Evolutionary conservation across 129 eudicot genomes (phyloP).

Genomic region (Calendula officinalis): DNA sequence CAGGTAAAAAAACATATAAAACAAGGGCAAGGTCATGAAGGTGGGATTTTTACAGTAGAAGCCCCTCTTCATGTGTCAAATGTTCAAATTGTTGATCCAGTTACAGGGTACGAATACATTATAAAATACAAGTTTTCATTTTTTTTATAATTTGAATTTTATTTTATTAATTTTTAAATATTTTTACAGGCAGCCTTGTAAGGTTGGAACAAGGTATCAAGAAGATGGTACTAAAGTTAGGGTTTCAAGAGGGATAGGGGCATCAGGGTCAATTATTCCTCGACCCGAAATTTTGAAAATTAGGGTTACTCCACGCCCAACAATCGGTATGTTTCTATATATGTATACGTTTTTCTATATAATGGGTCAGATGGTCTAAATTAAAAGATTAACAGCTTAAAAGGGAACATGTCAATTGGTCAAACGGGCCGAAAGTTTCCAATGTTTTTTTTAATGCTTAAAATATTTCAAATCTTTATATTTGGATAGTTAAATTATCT

Average conservation of each 20-base stretch:
- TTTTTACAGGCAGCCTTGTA: slow-evolving; percentile 59
- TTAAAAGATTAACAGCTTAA: too few relatives aligned
- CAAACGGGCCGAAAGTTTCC: neutral
- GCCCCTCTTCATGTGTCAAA: slow-evolving; percentile 96
- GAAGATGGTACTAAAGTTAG: slow-evolving; percentile 91
- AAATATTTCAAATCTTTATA: too few relatives aligned
- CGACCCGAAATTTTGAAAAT: slow-evolving; percentile 87
- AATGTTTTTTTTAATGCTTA: neutral
- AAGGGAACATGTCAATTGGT: too few relatives aligned
- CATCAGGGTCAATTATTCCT: slow-evolving; percentile 80
- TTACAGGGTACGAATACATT: slow-evolving; percentile 51
- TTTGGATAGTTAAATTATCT: too few relatives aligned
- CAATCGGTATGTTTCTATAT: slow-evolving; percentile 44
- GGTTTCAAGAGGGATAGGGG: slow-evolving; percentile 80
- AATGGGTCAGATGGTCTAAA: too few relatives aligned
- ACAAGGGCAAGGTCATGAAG: slow-evolving; percentile 99
- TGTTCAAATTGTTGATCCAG: slow-evolving; percentile 87
- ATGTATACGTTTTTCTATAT: too few relatives aligned
- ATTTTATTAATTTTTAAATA: slow-evolving; percentile 9
- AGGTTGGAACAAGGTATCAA: slow-evolving; percentile 64
- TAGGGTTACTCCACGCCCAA: slow-evolving; percentile 78
- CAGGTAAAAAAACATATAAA: slow-evolving; percentile 97
- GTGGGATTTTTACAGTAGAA: slow-evolving; percentile 90
- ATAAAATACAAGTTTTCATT: neutral
- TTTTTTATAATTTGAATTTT: neutral